Conservation (phyloP, 345 rosid genomes). For the Tarenaya hassleriana region DNA sequence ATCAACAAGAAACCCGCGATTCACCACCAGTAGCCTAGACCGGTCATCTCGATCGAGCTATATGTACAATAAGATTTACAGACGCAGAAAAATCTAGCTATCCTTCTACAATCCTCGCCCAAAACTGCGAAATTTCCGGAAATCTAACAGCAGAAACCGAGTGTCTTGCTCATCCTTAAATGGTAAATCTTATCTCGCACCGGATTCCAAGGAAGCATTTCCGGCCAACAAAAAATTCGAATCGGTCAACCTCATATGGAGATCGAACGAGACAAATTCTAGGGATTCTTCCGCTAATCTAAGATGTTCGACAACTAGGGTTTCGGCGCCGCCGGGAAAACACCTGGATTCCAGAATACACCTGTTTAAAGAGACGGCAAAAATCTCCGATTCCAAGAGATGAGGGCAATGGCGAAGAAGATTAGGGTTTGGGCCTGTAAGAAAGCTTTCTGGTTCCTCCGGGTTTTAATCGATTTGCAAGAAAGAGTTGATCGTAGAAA, state of each 20-base stretch:
- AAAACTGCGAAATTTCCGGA: slow-evolving; percentile 10
- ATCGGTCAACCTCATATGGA: slow-evolving; percentile 15
- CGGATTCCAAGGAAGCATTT: slow-evolving; percentile 14
- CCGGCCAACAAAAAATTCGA: slow-evolving; percentile 18
- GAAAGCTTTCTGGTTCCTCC: neutral
- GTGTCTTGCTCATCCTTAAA: slow-evolving; percentile 26
- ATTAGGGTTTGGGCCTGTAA: slow-evolving; percentile 32
- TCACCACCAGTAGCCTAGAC: slow-evolving; percentile 21
- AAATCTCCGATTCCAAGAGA: neutral
- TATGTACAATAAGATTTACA: slow-evolving; percentile 24
- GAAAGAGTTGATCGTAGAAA: slow-evolving; percentile 24
- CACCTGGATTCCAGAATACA: slow-evolving; percentile 31
- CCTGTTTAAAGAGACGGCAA: neutral
- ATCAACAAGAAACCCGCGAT: slow-evolving; percentile 9
- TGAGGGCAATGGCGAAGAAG: neutral
- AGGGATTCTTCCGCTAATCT: slow-evolving; percentile 14
- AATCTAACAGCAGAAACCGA: slow-evolving; percentile 9
- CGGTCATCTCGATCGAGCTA: slow-evolving; percentile 16
- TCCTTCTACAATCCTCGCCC: neutral
- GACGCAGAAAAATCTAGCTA: neutral
- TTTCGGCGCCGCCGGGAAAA: slow-evolving; percentile 21
- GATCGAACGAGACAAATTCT: slow-evolving; percentile 7
- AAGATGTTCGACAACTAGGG: slow-evolving; percentile 28
- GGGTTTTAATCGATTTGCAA: slow-evolving; percentile 28
- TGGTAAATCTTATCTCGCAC: slow-evolving; percentile 27